phyloP scores from a whole-genome alignment of 192 early-diverging fungal species.

The Coemansia sp. region DNA sequence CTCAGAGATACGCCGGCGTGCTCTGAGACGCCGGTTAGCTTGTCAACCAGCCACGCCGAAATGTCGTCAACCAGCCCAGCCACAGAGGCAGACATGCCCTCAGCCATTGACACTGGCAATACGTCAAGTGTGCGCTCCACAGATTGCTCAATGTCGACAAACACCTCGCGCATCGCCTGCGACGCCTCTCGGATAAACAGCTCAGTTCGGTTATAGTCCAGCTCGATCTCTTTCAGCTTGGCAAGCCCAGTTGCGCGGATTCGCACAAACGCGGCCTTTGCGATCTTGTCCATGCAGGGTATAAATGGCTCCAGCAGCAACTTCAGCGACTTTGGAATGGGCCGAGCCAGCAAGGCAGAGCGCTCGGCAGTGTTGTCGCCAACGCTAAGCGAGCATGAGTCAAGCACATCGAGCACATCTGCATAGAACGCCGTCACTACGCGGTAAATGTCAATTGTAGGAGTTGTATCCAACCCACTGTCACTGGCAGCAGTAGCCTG shows the following conservation, averaged over 20 bases:
- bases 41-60: neutral
- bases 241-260: conserved; percentile 24
- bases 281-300: conserved; percentile 21
- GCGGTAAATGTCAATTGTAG: conserved; percentile 22
- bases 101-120: conserved; percentile 27
- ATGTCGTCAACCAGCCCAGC: conserved; percentile 16
- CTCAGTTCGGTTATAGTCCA: conserved; percentile 11
- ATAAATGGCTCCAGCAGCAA: conserved; percentile 44
- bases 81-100: conserved; percentile 12
- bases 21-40: conserved; percentile 7
- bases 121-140: conserved; percentile 21
- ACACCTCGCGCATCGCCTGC: conserved; percentile 23
- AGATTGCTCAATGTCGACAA: conserved; percentile 33
- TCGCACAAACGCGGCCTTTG: conserved; percentile 10
- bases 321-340: conserved; percentile 27
- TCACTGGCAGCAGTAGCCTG: neutral
- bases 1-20: conserved; percentile 10
- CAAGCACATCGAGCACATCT: conserved; percentile 1
- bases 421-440: conserved; percentile 18
- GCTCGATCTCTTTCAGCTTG: conserved; percentile 13
- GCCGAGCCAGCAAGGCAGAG: neutral
- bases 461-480: neutral
- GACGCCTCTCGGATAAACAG: conserved; percentile 26
- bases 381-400: conserved; percentile 28
- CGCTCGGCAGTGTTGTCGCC: conserved; percentile 16